Evolutionary conservation across 495 filamentous ascomycete genomes (phyloP).

Genomic region (Talaromyces nanjingensis): DNA sequence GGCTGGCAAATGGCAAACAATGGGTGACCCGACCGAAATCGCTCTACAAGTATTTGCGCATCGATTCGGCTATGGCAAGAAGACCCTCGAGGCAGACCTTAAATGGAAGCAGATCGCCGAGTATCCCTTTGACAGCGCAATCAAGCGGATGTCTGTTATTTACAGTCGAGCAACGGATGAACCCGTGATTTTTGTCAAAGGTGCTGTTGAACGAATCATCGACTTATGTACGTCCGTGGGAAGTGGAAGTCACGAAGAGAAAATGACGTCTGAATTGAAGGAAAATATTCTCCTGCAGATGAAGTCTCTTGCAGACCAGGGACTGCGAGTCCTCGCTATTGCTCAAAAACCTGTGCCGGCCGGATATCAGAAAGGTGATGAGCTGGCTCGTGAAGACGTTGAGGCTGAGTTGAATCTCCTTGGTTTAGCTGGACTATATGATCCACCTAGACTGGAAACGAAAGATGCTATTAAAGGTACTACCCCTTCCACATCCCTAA

Average conservation of each 20-base stretch:
- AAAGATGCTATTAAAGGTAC: constrained; percentile 31
- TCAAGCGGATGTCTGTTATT: constrained; percentile 81
- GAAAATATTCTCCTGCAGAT: constrained; percentile 56
- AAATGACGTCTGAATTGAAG: constrained; percentile 53
- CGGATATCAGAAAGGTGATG: constrained; percentile 21
- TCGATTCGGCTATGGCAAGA: constrained; percentile 58
- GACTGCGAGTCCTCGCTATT: constrained; percentile 75
- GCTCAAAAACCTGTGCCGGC: constrained; percentile 40
- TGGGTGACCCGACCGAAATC: constrained; percentile 79
- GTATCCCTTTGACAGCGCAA: constrained; percentile 73
- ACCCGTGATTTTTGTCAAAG: constrained; percentile 56
- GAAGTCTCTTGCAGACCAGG: constrained; percentile 61
- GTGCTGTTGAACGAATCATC: constrained; percentile 58
- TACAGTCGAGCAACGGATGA: constrained; percentile 35
- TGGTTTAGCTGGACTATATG: constrained; percentile 66
- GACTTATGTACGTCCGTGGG: constrained; percentile 50
- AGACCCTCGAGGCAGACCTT: constrained; percentile 39
- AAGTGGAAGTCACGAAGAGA: constrained; percentile 38
- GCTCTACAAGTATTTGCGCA: constrained; percentile 73
- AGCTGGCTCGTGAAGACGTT: constrained; percentile 47
- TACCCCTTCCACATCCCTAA: background rate
- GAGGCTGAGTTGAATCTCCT: constrained; percentile 55
- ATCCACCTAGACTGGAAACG: constrained; percentile 65
- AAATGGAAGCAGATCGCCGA: constrained; percentile 64
- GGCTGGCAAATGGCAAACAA: constrained; percentile 54